Percentiles rank a stretch among this genome's conserved stretches.
Conservation (phyloP, 129 eudicot genomes). For the Flaveria sonorensis region DNA sequence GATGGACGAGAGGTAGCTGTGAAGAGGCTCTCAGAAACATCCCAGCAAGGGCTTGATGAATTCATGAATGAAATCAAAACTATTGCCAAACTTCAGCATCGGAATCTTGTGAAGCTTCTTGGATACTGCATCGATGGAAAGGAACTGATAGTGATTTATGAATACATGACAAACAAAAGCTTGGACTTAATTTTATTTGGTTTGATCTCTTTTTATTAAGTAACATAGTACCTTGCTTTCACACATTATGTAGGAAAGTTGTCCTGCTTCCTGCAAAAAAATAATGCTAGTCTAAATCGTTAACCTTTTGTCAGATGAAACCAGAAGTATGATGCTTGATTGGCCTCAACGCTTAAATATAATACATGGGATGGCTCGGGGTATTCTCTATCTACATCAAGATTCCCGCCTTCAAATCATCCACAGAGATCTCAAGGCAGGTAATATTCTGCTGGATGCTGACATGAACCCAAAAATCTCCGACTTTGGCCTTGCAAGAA, state of each 20-base stretch:
- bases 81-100: slow-evolving; percentile 53
- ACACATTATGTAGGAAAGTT: background rate
- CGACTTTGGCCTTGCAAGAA: slow-evolving; percentile 53
- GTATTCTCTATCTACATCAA: slow-evolving; percentile 36
- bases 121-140: slow-evolving; percentile 46
- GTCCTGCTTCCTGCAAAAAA: background rate
- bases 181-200: slow-evolving; percentile 47
- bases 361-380: slow-evolving; percentile 34
- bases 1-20: slow-evolving; percentile 42
- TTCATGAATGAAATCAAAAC: slow-evolving; percentile 39
- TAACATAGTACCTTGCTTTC: background rate
- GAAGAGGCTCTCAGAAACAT: slow-evolving; percentile 42
- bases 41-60: slow-evolving; percentile 37
- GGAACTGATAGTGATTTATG: slow-evolving; percentile 37
- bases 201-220: too few species aligned
- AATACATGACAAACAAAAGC: slow-evolving; percentile 51
- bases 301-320: slow-evolving; percentile 10
- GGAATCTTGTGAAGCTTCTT: slow-evolving; percentile 56
- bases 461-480: slow-evolving; percentile 54
- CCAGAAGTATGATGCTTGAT: slow-evolving; percentile 18
- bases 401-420: slow-evolving; percentile 33
- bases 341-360: slow-evolving; percentile 29
- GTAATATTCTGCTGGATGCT: slow-evolving; percentile 39
- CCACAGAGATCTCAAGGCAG: slow-evolving; percentile 52
- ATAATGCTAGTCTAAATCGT: background rate